phyloP scores from a whole-genome alignment of 1,284 basidiomycete species.

The Puccinia hordei region DNA sequence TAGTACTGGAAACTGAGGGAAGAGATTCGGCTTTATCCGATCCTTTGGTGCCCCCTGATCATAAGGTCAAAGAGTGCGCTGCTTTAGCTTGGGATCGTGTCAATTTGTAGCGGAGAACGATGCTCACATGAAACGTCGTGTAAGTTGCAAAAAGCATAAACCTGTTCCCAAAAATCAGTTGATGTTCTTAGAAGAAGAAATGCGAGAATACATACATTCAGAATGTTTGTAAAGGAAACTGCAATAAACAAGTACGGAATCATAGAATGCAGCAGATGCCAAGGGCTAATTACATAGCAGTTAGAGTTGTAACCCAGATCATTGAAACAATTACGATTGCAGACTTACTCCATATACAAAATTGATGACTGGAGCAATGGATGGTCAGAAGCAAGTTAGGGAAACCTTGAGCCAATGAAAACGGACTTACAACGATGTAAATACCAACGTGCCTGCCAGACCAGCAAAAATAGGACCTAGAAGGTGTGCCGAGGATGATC shows the following conservation, averaged over 20 bases:
- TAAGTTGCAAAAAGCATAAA: constrained; percentile 93
- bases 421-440: constrained; percentile 39
- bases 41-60: constrained; percentile 94
- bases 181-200: neutral
- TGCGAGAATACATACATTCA: constrained; percentile 59
- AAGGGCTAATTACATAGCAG: constrained; percentile 66
- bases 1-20: constrained; percentile 83
- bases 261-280: constrained; percentile 88
- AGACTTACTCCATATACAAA: constrained; percentile 41
- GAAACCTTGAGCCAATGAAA: neutral
- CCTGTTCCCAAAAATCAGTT: constrained; percentile 62
- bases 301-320: neutral
- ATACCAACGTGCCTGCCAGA: constrained; percentile 78
- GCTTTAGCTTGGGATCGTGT: neutral
- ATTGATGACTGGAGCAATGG: constrained; percentile 28
- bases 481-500: neutral
- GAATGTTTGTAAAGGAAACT: constrained; percentile 86
- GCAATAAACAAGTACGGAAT: constrained; percentile 66
- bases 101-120: neutral
- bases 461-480: constrained; percentile 78
- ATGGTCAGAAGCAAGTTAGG: neutral
- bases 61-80: neutral
- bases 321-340: neutral
- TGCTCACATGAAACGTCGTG: constrained; percentile 65
- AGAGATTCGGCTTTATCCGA: constrained; percentile 91